A percentile compares a stretch with the other conserved stretches of the same genome.
These are phyloP conservation scores for Diphasiastrum complanatum DNA, from an alignment of 83 land plant genomes.

Conservation along the genomic window DNA sequence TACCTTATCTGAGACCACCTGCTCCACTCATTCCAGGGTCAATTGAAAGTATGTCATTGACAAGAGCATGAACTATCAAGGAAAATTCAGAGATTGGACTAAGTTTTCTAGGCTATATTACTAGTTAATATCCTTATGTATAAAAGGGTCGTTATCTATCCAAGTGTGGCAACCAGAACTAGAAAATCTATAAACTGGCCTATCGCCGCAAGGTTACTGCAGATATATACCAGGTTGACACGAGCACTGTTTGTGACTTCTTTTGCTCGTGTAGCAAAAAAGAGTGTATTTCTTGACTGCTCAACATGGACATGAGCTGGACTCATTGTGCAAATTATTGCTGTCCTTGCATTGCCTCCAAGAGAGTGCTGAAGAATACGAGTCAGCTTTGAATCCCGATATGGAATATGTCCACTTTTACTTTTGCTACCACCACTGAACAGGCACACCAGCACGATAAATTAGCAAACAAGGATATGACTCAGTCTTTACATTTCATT, in stretches of 20 bases:
- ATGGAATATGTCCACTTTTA: slow-evolving; percentile 78
- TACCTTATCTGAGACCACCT: slow-evolving; percentile 94
- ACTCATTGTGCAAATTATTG: slow-evolving; percentile 97
- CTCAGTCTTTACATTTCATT: too few species aligned
- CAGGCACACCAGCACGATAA: too few species aligned
- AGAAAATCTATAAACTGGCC: not conserved
- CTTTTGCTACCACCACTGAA: slow-evolving; percentile 71
- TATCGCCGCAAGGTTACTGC: not conserved
- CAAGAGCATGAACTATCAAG: too few species aligned
- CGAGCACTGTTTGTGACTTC: slow-evolving; percentile 95
- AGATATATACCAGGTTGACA: slow-evolving; percentile 73
- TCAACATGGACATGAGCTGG: slow-evolving; percentile 83
- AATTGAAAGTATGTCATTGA: too few species aligned
- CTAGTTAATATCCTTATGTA: too few species aligned
- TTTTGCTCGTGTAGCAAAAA: slow-evolving; percentile 87
- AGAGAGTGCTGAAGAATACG: slow-evolving; percentile 93
- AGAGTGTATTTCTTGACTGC: slow-evolving; percentile 84
- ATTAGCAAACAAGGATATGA: too few species aligned
- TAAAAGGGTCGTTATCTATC: too few species aligned
- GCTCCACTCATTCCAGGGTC: not conserved
- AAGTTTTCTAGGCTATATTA: too few species aligned
- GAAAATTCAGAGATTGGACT: too few species aligned
- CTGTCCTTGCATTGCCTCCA: slow-evolving; percentile 97
- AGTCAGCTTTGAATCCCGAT: slow-evolving; percentile 94
- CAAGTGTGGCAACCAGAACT: not conserved